These are phyloP conservation scores for Cyclostephanos tholiformis DNA, from an alignment of 108 stramenopile species.

Conservation along the genomic window DNA sequence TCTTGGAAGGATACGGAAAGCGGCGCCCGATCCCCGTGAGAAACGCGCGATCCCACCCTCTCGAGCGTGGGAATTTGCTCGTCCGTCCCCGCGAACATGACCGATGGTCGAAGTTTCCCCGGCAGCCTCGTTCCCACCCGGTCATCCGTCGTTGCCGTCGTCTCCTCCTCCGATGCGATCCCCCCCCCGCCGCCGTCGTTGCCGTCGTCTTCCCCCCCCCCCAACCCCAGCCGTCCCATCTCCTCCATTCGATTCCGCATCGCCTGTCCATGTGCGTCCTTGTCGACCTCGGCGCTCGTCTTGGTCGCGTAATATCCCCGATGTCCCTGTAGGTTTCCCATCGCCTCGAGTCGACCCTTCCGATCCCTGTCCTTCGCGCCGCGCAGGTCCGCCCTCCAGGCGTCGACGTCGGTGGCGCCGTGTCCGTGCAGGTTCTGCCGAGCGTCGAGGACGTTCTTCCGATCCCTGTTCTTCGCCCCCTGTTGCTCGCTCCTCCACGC, in stretches of 20 bases:
- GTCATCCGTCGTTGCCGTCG: neutral
- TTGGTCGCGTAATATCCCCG: constrained; percentile 18
- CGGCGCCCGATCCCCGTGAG: too few species aligned
- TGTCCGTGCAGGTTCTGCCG: constrained; percentile 28
- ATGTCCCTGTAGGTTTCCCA: constrained; percentile 32
- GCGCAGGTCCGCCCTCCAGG: constrained; percentile 15
- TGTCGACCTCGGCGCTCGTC: constrained; percentile 13
- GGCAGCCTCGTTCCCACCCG: neutral
- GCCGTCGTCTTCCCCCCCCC: constrained; percentile 10
- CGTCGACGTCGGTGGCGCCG: constrained; percentile 23
- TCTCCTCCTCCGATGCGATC: neutral
- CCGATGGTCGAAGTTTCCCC: neutral
- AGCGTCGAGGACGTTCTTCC: constrained; percentile 44
- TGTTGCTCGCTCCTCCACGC: constrained; percentile 18
- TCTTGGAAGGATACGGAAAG: too few species aligned
- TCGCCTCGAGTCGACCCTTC: constrained; percentile 41
- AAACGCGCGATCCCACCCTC: too few species aligned
- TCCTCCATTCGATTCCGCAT: neutral
- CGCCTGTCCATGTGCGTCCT: neutral
- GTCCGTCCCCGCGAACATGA: neutral
- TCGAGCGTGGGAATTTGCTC: neutral
- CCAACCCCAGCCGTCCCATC: constrained; percentile 8
- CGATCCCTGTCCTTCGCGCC: constrained; percentile 27
- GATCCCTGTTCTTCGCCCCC: constrained; percentile 25
- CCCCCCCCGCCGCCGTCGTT: neutral